Percentiles rank a stretch among this genome's conserved stretches.
Conservation (phyloP, 331 rosid species). For the Stylosanthes scabra region DNA sequence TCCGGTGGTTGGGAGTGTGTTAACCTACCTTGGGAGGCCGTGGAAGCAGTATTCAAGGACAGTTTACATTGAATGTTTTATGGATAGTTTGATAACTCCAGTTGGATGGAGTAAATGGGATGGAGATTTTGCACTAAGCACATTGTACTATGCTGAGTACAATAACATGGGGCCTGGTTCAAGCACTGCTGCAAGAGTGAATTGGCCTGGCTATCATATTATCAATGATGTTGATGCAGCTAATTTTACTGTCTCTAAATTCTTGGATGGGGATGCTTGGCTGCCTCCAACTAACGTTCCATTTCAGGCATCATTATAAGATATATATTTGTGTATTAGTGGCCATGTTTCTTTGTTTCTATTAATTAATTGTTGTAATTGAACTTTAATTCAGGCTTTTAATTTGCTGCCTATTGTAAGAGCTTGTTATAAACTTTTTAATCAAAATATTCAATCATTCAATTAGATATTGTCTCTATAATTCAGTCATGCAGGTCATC, state of each 20-base stretch:
- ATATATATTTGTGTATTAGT: no score
- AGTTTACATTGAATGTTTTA: slow-evolving; percentile 50
- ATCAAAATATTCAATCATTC: no score
- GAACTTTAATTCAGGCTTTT: neutral
- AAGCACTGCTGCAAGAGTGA: slow-evolving; percentile 47
- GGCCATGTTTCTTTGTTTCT: neutral
- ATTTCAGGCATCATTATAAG: slow-evolving; percentile 8
- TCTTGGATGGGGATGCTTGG: slow-evolving; percentile 60
- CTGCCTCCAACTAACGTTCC: slow-evolving; percentile 64
- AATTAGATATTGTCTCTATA: no score
- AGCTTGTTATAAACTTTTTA: no score
- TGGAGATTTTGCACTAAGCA: slow-evolving; percentile 53
- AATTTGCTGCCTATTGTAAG: neutral
- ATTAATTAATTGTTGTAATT: neutral
- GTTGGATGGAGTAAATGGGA: slow-evolving; percentile 65
- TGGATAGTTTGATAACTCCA: slow-evolving; percentile 49
- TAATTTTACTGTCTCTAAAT: slow-evolving; percentile 55
- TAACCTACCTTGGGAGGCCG: slow-evolving; percentile 74
- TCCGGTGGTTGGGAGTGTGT: slow-evolving; percentile 3
- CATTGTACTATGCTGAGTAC: slow-evolving; percentile 65
- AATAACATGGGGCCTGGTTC: slow-evolving; percentile 64
- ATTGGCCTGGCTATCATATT: slow-evolving; percentile 60
- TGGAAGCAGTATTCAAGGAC: slow-evolving; percentile 73
- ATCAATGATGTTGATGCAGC: slow-evolving; percentile 50
- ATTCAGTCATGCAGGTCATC: no score